A percentile compares a stretch with the other conserved stretches of the same genome.
These are phyloP conservation scores for Russula compacta DNA, from an alignment of 768 basidiomycete species.

Conservation along the genomic window DNA sequence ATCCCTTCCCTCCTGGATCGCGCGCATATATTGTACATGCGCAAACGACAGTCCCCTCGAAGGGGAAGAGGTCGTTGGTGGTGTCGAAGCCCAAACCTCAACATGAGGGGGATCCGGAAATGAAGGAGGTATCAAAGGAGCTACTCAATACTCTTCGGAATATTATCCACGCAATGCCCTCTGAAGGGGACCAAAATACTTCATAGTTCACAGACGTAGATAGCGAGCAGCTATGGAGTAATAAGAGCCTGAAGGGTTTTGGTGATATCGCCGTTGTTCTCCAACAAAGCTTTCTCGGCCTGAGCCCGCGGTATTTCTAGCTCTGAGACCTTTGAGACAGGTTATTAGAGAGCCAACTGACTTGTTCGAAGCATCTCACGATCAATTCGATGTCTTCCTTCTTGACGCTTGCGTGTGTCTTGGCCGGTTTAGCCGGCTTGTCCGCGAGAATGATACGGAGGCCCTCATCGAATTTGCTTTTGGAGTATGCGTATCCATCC, in stretches of 20 bases:
- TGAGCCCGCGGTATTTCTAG: conserved; percentile 51
- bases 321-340: conserved; percentile 44
- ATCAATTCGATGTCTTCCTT: conserved; percentile 59
- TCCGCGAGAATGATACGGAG: conserved; percentile 52
- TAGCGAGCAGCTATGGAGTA: conserved; percentile 5
- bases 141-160: conserved; percentile 2
- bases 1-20: conserved; percentile 43
- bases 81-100: not conserved
- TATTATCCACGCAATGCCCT: not conserved
- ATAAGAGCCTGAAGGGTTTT: conserved; percentile 36
- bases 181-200: not conserved
- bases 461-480: conserved; percentile 57
- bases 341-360: not conserved
- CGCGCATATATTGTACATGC: conserved; percentile 33
- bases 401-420: conserved; percentile 34
- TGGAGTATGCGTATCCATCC: conserved; percentile 61
- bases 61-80: conserved; percentile 3
- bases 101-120: not conserved
- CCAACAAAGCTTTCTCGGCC: conserved; percentile 49
- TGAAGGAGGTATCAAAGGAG: not conserved
- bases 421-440: conserved; percentile 38
- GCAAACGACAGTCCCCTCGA: not conserved
- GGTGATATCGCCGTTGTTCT: conserved; percentile 43
- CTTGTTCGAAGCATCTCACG: conserved; percentile 30
- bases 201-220: not conserved